Evolutionary conservation across 495 filamentous ascomycete genomes (phyloP).

Genomic region (Friedmanniomyces simplex): DNA sequence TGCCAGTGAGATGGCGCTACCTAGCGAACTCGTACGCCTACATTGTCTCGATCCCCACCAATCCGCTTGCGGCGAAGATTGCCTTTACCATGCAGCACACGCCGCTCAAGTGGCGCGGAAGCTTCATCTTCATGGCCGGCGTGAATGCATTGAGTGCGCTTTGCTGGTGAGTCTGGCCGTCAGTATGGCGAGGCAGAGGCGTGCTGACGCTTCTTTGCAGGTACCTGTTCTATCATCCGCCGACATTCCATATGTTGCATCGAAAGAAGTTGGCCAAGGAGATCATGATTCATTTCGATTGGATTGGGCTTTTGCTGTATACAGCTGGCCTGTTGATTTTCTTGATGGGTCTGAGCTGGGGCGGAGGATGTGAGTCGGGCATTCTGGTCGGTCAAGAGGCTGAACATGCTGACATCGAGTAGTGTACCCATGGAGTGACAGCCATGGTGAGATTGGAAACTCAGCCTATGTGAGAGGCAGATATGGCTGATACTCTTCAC

Average conservation of each 20-base stretch:
- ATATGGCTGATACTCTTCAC: no score
- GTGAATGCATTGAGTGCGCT: conserved; percentile 11
- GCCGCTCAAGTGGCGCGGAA: neutral
- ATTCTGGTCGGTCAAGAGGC: neutral
- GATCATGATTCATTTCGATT: conserved; percentile 35
- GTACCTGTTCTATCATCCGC: conserved; percentile 24
- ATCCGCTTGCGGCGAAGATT: conserved; percentile 17
- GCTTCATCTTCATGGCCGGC: conserved; percentile 18
- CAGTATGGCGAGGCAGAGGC: neutral
- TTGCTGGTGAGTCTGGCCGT: neutral
- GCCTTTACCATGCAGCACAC: conserved; percentile 3
- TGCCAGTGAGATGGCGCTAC: conserved; percentile 14
- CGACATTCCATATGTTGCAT: conserved; percentile 23
- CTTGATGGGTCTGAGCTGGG: conserved; percentile 35
- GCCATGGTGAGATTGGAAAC: neutral
- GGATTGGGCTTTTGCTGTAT: conserved; percentile 34
- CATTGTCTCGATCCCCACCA: conserved; percentile 6
- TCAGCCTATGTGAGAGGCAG: no score
- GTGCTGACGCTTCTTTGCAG: neutral
- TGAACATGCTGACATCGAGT: neutral
- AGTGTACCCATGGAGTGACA: conserved; percentile 26
- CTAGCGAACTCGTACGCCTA: conserved; percentile 11
- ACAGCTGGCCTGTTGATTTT: conserved; percentile 35
- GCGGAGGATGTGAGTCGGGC: conserved; percentile 5
- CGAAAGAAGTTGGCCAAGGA: conserved; percentile 11